Evolutionary conservation across 805 yeast species (phyloP), one percentile per base, ranked within the genome.

Genomic region (Metschnikowia drakensbergensis): DNA sequence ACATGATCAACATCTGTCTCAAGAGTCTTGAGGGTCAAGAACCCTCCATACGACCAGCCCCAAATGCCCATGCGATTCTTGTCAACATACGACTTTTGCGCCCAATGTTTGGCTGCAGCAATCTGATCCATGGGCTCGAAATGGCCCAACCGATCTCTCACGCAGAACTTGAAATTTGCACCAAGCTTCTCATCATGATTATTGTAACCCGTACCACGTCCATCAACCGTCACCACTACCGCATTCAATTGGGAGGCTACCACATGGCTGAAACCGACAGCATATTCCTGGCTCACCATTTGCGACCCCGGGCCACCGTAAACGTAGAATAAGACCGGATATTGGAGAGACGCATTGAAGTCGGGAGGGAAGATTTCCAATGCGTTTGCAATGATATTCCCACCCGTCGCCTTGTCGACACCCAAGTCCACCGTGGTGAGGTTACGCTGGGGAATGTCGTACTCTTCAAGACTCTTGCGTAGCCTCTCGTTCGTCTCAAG

Each of bases 41-140:
- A 94, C 0, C 98, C 99, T 42, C 99, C 99, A 63, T 92, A 94
- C 23, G 96, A 87, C 99, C 99, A 94, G 6, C 99, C 99, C 92
- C 97, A 94, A 47, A 92, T 80, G 0, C 96, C 95, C 9, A 88
- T 82, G 51, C 80, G 77, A 3, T 76, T 69, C 25, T 71, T 65
- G 62, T 91, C 87, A 37, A 94, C 85, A 60, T 84, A 92, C 2
- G 73, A 50, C 56, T 77, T 79, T 3, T 67, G 42, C 3, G 80
- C 75, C 86, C 94, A 92, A 1, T 74, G 54, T 54, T 81, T 80
- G 2, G 96, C 99, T 4, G 95, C 96, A 0, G 81, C 69, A 34
- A 94, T 86, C 67, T 92, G 97, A 65, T 94, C 99, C 27, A 71
- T 68, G 1, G 94, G 86, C 66, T 94, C 99, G 61, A 76, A 82